Evolutionary conservation across 2,329 filamentous ascomycete species (phyloP).

Genomic region (Arachnopeziza araneosa): DNA sequence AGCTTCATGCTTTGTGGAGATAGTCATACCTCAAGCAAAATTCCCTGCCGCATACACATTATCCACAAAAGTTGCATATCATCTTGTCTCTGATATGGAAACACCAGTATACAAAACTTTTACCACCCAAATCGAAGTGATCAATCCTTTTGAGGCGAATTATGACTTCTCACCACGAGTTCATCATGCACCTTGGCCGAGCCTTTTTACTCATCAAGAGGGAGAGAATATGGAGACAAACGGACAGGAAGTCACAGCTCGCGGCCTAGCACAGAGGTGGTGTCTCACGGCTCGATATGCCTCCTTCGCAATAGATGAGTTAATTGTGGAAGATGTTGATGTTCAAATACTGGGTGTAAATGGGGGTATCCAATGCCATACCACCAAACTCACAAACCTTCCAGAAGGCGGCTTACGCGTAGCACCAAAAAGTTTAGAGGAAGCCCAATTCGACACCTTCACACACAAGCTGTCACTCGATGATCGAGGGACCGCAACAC

Average conservation of each 20-base stretch:
- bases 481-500: conserved; percentile 67
- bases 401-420: conserved; percentile 44
- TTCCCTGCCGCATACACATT: conserved; percentile 57
- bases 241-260: conserved; percentile 34
- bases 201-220: conserved; percentile 61
- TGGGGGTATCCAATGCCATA: conserved; percentile 55
- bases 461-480: conserved; percentile 75
- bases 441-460: conserved; percentile 67
- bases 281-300: conserved; percentile 65
- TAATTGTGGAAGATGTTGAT: conserved; percentile 58
- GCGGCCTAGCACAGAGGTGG: conserved; percentile 77
- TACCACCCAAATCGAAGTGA: conserved; percentile 63
- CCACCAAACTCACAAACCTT: conserved; percentile 35
- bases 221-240: conserved; percentile 24
- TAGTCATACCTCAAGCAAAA: conserved; percentile 46
- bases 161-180: conserved; percentile 81
- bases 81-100: conserved; percentile 70
- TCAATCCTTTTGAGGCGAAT: conserved; percentile 84
- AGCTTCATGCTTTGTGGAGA: conserved; percentile 37
- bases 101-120: conserved; percentile 74
- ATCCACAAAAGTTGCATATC: conserved; percentile 69
- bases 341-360: conserved; percentile 56
- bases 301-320: conserved; percentile 65
- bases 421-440: conserved; percentile 61
- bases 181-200: conserved; percentile 77